Evolutionary conservation across 176 grass and related monocot species (phyloP).

Genomic region (Melocanna baccifera): DNA sequence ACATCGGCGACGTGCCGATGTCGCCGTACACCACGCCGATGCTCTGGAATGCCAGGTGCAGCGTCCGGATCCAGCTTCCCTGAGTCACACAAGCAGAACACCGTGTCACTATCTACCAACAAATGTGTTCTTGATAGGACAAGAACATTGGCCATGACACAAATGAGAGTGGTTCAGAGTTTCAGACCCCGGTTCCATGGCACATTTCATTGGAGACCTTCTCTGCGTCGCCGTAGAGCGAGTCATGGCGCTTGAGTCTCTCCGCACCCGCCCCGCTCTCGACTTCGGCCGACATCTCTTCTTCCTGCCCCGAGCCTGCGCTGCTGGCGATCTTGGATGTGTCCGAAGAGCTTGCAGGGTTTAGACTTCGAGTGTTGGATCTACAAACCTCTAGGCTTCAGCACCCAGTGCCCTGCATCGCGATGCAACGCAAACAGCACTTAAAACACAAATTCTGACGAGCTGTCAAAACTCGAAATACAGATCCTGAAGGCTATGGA

Average conservation of each 20-base stretch:
- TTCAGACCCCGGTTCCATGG: constrained; percentile 38
- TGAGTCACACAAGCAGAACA: not conserved
- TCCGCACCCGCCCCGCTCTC: not conserved
- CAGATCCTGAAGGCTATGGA: not conserved
- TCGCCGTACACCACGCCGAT: constrained; percentile 71
- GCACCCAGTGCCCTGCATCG: constrained; percentile 1
- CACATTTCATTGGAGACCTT: constrained; percentile 29
- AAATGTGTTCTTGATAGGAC: not conserved
- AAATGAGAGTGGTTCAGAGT: not conserved
- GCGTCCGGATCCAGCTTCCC: constrained; percentile 43
- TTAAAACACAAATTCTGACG: not conserved
- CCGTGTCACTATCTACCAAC: not conserved
- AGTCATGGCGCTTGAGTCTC: constrained; percentile 37
- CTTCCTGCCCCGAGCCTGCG: not conserved
- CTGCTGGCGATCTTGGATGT: not conserved
- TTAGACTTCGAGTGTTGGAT: not conserved
- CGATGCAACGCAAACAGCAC: not conserved
- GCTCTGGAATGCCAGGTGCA: constrained; percentile 71
- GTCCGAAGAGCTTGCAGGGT: not conserved
- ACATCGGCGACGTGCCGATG: constrained; percentile 74
- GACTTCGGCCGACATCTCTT: constrained; percentile 29
- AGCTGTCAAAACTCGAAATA: not conserved
- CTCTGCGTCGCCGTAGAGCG: constrained; percentile 53
- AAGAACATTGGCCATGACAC: not conserved
- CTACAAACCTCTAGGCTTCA: not conserved